phyloP scores from a whole-genome alignment of 2,329 filamentous ascomycete genomes.

The Karstenula rhodostoma region DNA sequence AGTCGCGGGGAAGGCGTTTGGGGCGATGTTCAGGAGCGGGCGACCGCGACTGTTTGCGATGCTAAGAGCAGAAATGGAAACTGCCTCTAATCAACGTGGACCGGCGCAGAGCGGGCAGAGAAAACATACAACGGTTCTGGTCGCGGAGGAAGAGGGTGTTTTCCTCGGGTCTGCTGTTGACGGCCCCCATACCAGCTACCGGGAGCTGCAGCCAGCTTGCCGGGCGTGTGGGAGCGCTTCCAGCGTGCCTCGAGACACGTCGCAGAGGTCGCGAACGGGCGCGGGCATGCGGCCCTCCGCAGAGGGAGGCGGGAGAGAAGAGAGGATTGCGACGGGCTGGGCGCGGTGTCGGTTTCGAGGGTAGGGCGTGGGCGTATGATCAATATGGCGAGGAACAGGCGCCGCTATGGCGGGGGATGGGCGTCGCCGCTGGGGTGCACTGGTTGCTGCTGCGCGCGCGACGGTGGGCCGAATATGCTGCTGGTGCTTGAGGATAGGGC shows the following conservation, averaged over 20 bases:
- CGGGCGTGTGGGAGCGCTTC: constrained; percentile 12
- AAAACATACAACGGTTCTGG: constrained; percentile 80
- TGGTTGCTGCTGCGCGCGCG: constrained; percentile 25
- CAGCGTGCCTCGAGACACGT: constrained; percentile 31
- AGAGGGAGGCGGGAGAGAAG: constrained; percentile 23
- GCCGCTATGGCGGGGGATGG: constrained; percentile 26
- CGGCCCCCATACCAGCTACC: constrained; percentile 77
- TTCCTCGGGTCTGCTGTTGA: constrained; percentile 86
- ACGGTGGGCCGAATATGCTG: constrained; percentile 20
- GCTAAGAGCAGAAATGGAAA: constrained; percentile 84
- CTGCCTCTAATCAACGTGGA: constrained; percentile 58
- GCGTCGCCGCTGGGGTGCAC: constrained; percentile 1
- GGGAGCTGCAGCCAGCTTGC: constrained; percentile 28
- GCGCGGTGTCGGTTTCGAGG: constrained; percentile 25
- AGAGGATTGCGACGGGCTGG: constrained; percentile 19
- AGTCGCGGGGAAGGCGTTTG: constrained; percentile 87
- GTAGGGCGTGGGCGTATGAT: constrained; percentile 30
- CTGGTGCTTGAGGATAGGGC: constrained; percentile 23
- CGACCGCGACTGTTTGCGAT: constrained; percentile 82
- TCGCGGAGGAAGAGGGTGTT: constrained; percentile 84
- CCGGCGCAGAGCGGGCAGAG: constrained; percentile 8
- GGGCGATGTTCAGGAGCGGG: constrained; percentile 77
- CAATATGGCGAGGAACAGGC: constrained; percentile 42
- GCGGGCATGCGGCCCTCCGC: constrained; percentile 39
- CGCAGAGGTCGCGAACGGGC: constrained; percentile 32